These are phyloP conservation scores for Picea abies DNA, from an alignment of 83 land plant species.

Conservation along the genomic window DNA sequence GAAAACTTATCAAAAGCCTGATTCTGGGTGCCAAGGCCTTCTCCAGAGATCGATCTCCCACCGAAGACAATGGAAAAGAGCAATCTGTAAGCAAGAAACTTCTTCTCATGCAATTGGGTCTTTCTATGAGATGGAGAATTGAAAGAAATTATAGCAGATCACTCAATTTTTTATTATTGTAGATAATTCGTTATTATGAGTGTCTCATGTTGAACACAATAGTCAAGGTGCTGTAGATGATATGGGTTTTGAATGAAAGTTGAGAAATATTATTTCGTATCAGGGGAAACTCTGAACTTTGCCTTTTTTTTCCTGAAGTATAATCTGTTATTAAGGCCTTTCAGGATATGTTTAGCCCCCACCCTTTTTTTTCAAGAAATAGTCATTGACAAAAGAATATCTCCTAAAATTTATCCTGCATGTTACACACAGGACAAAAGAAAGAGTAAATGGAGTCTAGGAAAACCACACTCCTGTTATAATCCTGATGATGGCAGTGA, in stretches of 20 bases:
- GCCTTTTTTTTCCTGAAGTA: background rate
- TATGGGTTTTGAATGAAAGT: background rate
- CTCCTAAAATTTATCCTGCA: background rate
- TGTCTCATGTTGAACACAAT: background rate
- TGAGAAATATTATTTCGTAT: background rate
- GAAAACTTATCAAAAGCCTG: conserved; percentile 3
- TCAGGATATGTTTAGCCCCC: too few relatives aligned
- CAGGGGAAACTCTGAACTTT: background rate
- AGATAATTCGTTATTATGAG: too few relatives aligned
- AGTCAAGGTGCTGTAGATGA: background rate
- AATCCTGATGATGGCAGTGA: conserved; percentile 8
- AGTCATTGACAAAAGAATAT: background rate
- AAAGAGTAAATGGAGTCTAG: background rate
- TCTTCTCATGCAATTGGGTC: background rate
- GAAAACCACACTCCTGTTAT: conserved; percentile 4
- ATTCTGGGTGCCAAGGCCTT: conserved; percentile 10
- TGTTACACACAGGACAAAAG: background rate
- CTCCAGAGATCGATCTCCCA: conserved; percentile 2
- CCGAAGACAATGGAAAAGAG: background rate
- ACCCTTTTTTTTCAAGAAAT: background rate
- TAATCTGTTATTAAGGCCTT: too few relatives aligned
- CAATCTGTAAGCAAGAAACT: background rate
- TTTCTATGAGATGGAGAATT: background rate
- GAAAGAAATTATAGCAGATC: background rate
- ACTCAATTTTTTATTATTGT: background rate